Conservation (phyloP, 257 asterid species). For the Agastache rugosa region DNA sequence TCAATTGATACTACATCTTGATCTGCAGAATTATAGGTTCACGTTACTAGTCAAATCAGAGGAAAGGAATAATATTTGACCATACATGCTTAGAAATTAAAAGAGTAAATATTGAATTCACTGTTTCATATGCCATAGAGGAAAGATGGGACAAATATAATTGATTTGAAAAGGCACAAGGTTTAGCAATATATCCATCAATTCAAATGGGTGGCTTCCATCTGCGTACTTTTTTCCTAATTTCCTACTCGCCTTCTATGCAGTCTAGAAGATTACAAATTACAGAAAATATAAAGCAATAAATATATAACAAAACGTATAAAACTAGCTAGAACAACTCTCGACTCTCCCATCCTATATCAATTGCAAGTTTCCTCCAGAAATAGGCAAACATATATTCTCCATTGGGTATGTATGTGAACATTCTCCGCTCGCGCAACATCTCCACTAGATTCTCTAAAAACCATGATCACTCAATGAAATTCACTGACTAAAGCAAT, state of each 20-base stretch:
- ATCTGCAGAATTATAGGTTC: slow-evolving; percentile 53
- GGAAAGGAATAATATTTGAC: slow-evolving; percentile 10
- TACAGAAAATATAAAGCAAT: slow-evolving; percentile 7
- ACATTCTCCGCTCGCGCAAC: neutral
- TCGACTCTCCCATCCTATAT: neutral
- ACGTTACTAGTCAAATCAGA: slow-evolving; percentile 8
- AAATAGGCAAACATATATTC: neutral
- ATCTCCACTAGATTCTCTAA: slow-evolving; percentile 23
- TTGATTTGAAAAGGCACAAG: slow-evolving; percentile 25
- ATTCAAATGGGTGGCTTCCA: slow-evolving; percentile 17
- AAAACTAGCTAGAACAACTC: slow-evolving; percentile 23
- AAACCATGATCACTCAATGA: neutral
- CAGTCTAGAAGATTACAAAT: neutral
- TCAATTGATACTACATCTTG: slow-evolving; percentile 40
- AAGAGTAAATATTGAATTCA: slow-evolving; percentile 18
- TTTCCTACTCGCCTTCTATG: neutral
- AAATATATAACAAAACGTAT: slow-evolving; percentile 1
- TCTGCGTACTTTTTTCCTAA: neutral
- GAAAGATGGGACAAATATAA: slow-evolving; percentile 21
- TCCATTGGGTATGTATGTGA: slow-evolving; percentile 15
- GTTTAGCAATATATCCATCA: neutral
- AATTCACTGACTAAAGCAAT: neutral
- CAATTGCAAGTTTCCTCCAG: neutral
- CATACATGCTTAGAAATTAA: slow-evolving; percentile 14
- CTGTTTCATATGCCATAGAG: slow-evolving; percentile 18